phyloP scores from a whole-genome alignment of 208 protist species.

The Trypanosoma theileri region DNA sequence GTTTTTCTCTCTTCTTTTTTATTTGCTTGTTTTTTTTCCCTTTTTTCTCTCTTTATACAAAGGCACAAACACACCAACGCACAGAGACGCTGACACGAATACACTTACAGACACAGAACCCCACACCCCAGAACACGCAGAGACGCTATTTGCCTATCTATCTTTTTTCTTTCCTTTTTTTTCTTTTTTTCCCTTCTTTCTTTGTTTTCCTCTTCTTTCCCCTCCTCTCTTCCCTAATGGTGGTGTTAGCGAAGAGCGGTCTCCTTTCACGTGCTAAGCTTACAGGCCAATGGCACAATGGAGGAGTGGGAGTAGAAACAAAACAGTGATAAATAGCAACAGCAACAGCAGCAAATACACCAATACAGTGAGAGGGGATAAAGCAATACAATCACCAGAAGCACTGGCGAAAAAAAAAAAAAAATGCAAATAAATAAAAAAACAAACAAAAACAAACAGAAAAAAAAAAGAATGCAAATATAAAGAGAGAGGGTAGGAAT shows the following conservation, averaged over 20 bases:
- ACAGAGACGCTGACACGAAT: too few species aligned
- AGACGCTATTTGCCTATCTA: not conserved
- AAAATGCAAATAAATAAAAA: constrained; percentile 1
- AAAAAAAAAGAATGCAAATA: not conserved
- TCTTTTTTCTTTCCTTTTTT: constrained; percentile 3
- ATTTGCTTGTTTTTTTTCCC: not conserved
- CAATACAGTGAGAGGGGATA: not conserved
- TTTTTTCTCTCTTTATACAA: not conserved
- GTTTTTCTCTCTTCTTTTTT: not conserved
- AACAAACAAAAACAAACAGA: not conserved
- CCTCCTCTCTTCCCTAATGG: constrained; percentile 4
- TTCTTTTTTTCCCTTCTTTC: constrained; percentile 9
- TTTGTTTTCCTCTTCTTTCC: constrained; percentile 20
- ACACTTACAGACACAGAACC: too few species aligned
- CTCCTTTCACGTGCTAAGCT: constrained; percentile 7
- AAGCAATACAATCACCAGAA: not conserved
- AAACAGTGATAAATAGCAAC: not conserved
- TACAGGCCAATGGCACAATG: not conserved
- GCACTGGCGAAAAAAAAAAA: not conserved
- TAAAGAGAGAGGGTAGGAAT: constrained; percentile 9
- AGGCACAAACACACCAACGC: too few species aligned
- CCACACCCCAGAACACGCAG: too few species aligned
- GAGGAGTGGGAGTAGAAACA: not conserved
- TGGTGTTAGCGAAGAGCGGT: constrained; percentile 7
- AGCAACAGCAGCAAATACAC: too few species aligned